These are phyloP conservation scores for Micromonas commoda DNA, from an alignment of 139 green algal genomes.

Conservation along the genomic window DNA sequence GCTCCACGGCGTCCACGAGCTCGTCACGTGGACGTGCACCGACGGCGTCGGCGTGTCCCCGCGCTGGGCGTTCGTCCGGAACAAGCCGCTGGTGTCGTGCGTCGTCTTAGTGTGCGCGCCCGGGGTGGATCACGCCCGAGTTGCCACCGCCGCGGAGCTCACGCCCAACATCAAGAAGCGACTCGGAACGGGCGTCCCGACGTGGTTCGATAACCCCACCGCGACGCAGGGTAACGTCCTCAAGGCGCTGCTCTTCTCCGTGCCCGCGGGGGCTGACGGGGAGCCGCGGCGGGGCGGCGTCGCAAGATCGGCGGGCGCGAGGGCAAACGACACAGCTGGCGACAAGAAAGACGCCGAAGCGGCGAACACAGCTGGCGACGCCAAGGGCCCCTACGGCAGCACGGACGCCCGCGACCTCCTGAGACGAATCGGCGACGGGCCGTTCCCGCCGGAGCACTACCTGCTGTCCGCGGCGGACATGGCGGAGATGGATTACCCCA, in stretches of 20 bases:
- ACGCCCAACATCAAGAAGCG: not conserved
- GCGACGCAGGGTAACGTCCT: not conserved
- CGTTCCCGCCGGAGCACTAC: not conserved
- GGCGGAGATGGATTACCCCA: conserved; percentile 8
- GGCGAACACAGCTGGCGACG: not conserved
- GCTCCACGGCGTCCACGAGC: not conserved
- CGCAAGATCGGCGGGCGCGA: not conserved
- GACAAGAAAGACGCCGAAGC: not conserved
- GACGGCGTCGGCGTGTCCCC: not conserved
- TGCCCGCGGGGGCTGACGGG: not conserved
- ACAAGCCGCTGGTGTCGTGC: conserved; percentile 21
- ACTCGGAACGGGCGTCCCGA: not conserved
- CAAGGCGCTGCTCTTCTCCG: not conserved
- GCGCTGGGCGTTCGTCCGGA: conserved; percentile 18
- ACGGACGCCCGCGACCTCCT: not conserved
- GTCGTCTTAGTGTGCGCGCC: conserved; percentile 10
- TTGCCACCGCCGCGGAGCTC: not conserved
- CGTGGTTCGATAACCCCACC: conserved; percentile 9
- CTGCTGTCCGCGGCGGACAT: conserved; percentile 7
- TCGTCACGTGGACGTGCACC: not conserved
- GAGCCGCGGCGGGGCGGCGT: not conserved
- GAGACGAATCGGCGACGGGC: not conserved
- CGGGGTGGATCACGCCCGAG: conserved; percentile 16
- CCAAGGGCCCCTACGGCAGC: not conserved
- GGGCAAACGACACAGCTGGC: not conserved